Evolutionary conservation across 768 basidiomycete species (phyloP), one percentile per base, ranked within the genome.

Genomic region (Lepiota brunneoincarnata): DNA sequence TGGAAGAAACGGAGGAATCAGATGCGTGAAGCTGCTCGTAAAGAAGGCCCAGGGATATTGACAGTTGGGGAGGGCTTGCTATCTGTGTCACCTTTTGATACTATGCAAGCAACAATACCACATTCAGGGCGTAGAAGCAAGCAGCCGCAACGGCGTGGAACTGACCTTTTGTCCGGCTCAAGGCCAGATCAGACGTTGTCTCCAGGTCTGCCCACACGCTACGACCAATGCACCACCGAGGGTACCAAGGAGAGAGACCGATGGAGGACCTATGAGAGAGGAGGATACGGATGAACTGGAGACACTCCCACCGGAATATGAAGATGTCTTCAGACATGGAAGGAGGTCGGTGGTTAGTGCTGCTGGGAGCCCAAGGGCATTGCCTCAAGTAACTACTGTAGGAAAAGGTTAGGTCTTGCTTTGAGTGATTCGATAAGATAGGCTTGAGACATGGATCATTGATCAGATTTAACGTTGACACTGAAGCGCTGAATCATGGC

Each of bases 231-330:
- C 51, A 6, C 20, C 18, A 38, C n/a, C n/a, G n/a, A 23, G 46
- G 5, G n/a, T 37, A 28, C 55, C 45, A 17, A 51, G 58, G 26
- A 58, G 66, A 46, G 67, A 67, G 45, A 45, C 50, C 5, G 67
- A 68, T 53, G 66, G 63, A 6, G 67, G 66, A 10, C 62, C 62
- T 14, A 31, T 57, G 7, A 57, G 50, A 2, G 49, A 56, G 1
- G 49, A 55, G 15, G 63, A 63, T 0, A 53, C 43, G 5, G 60
- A 59, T n/a, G 51, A 60, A 28, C 52, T 61, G 5, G 60, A 62
- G 21, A 64, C 60, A 7, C 61, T 69, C 0, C 69, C 69, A 1
- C 69, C 69, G 9, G 65, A 65, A 23, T 70, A 69, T 48, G 64
- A 63, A 2, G 60, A 69, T 46, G 61, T 69, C 2, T 66, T 69